Evolutionary conservation across 805 yeast genomes (phyloP).

Genomic region (Starmerella geochares): DNA sequence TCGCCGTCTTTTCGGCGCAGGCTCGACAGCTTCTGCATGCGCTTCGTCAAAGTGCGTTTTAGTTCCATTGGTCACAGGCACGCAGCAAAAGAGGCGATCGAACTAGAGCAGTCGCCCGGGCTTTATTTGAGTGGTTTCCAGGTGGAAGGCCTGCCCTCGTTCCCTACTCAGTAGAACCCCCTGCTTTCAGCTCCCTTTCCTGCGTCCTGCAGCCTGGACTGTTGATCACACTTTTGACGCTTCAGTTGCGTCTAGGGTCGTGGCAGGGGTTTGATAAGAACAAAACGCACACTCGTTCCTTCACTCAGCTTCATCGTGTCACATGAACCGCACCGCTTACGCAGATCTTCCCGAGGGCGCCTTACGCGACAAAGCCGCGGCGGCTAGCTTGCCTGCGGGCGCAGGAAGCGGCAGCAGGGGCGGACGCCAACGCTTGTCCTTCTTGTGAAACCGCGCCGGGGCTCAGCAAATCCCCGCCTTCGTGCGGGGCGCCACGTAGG

Average conservation of each 20-base stretch:
- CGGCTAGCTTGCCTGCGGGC: no score
- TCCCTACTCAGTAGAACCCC: neutral
- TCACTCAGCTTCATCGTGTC: neutral
- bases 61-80: slow-evolving; percentile 12
- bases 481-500: neutral
- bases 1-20: slow-evolving; percentile 4
- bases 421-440: no score
- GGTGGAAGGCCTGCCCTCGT: neutral
- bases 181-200: slow-evolving; percentile 1
- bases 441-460: neutral
- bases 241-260: neutral
- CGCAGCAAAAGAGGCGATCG: neutral
- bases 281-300: neutral
- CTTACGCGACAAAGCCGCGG: no score
- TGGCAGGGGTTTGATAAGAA: neutral
- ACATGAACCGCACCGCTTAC: neutral
- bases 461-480: neutral
- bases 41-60: slow-evolving; percentile 16
- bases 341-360: neutral
- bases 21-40: slow-evolving; percentile 10
- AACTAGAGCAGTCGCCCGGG: neutral
- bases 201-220: slow-evolving; percentile 4
- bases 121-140: neutral
- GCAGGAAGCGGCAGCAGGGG: no score
- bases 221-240: slow-evolving; percentile 1